phyloP scores from a whole-genome alignment of 2,329 filamentous ascomycete species.

The Sarocladium kiliense region DNA sequence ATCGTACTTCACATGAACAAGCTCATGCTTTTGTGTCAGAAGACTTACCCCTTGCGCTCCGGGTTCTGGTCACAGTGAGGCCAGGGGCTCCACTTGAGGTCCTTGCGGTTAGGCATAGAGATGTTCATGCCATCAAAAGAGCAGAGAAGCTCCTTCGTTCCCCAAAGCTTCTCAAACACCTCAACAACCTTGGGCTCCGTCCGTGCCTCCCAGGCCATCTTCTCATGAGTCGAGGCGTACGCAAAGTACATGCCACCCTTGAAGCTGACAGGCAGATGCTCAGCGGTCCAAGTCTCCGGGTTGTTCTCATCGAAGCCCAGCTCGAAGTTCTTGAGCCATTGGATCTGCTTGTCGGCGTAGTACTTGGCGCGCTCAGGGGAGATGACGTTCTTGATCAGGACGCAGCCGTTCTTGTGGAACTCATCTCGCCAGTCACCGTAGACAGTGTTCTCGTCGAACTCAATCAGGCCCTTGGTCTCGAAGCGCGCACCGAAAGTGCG shows the following conservation, averaged over 20 bases:
- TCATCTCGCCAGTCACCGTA: constrained; percentile 37
- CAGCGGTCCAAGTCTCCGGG: constrained; percentile 28
- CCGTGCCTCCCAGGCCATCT: constrained; percentile 33
- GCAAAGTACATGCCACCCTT: constrained; percentile 21
- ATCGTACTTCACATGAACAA: no score
- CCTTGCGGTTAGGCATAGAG: constrained; percentile 24
- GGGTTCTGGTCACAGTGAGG: constrained; percentile 25
- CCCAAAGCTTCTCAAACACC: constrained; percentile 33
- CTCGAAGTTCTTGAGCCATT: constrained; percentile 36
- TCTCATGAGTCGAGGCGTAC: constrained; percentile 32
- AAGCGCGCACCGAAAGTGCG: neutral
- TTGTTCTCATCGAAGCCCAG: constrained; percentile 28
- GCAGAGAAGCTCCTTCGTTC: constrained; percentile 35
- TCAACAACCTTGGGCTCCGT: constrained; percentile 32
- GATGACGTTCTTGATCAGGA: constrained; percentile 34
- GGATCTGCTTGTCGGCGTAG: constrained; percentile 32
- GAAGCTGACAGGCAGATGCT: constrained; percentile 30
- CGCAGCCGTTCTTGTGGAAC: constrained; percentile 34
- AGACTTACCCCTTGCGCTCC: constrained; percentile 13
- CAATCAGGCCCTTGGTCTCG: neutral
- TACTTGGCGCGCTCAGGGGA: constrained; percentile 29
- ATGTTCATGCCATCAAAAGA: constrained; percentile 41
- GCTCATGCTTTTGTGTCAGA: neutral
- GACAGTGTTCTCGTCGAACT: neutral
- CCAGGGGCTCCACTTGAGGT: constrained; percentile 15